A percentile compares a stretch with the other conserved stretches of the same genome.
phyloP scores from a whole-genome alignment of 257 asterid genomes.

The Oldenlandia corymbosa region DNA sequence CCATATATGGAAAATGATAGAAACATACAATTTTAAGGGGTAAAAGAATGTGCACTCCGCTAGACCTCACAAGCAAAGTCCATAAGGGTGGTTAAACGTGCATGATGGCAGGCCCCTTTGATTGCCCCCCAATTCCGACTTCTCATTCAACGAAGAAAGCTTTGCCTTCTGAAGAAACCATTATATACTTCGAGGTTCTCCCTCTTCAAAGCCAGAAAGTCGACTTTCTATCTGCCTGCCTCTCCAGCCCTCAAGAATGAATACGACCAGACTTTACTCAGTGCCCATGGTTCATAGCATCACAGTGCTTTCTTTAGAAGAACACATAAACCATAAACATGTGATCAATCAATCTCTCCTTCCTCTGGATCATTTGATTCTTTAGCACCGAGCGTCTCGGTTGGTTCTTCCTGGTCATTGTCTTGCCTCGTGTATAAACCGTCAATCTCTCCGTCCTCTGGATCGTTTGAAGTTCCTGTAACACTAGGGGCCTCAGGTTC shows the following conservation, averaged over 20 bases:
- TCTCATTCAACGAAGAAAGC: background rate
- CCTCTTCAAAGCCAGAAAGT: background rate
- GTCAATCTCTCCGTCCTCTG: too few species aligned
- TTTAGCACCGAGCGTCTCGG: too few species aligned
- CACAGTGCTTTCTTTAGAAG: background rate
- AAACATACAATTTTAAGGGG: background rate
- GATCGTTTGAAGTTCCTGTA: too few species aligned
- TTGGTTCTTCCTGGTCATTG: too few species aligned
- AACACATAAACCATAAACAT: background rate
- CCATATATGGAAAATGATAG: background rate
- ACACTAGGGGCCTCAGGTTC: too few species aligned
- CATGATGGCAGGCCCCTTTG: too few species aligned
- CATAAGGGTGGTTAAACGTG: background rate
- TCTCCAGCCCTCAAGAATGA: background rate
- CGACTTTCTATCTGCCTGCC: background rate
- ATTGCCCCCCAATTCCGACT: too few species aligned
- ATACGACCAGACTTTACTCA: background rate
- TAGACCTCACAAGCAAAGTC: background rate
- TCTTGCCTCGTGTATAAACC: too few species aligned
- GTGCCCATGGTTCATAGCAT: slow-evolving; percentile 3
- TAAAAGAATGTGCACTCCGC: slow-evolving; percentile 4
- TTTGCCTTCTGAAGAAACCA: background rate
- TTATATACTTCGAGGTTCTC: background rate
- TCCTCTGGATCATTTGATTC: too few species aligned
- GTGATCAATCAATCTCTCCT: slow-evolving; percentile 22